These are phyloP conservation scores for Chaetoscypha palmicola DNA, from an alignment of 2,329 filamentous ascomycete species.

Conservation along the genomic window DNA sequence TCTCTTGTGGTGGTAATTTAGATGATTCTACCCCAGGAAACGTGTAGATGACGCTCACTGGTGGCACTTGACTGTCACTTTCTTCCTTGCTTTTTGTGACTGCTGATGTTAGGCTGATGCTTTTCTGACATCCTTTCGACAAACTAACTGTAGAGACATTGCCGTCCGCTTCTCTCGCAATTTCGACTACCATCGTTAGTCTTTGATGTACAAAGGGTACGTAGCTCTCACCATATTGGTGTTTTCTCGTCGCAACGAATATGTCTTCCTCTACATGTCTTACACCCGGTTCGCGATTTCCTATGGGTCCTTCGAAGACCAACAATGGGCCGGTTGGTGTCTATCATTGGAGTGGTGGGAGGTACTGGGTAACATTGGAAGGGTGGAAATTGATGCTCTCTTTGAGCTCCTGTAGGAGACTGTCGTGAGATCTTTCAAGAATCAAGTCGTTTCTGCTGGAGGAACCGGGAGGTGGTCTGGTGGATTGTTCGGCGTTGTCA, in stretches of 20 bases:
- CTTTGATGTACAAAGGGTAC: neutral
- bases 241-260: conserved; percentile 9
- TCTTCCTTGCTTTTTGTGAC: conserved; percentile 7
- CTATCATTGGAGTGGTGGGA: conserved; percentile 1
- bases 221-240: conserved; percentile 5
- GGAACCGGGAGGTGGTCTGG: neutral
- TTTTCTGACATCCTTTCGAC: neutral
- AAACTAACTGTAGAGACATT: conserved; percentile 5
- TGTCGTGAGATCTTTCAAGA: neutral
- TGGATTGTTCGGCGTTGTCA: too few species aligned
- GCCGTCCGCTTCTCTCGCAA: conserved; percentile 9
- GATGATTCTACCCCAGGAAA: conserved; percentile 4
- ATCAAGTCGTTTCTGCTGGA: neutral
- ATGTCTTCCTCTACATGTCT: conserved; percentile 8
- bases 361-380: neutral
- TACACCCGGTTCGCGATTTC: conserved; percentile 3
- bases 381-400: neutral
- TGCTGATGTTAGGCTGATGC: neutral
- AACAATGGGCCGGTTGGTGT: neutral
- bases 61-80: neutral
- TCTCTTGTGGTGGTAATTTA: conserved; percentile 6
- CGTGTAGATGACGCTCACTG: neutral
- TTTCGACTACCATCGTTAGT: conserved; percentile 4
- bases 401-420: neutral
- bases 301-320: conserved; percentile 5